Base-by-base conservation (phyloP, 2,329 filamentous ascomycete species). In the Pseudopyricularia javanii region DNA sequence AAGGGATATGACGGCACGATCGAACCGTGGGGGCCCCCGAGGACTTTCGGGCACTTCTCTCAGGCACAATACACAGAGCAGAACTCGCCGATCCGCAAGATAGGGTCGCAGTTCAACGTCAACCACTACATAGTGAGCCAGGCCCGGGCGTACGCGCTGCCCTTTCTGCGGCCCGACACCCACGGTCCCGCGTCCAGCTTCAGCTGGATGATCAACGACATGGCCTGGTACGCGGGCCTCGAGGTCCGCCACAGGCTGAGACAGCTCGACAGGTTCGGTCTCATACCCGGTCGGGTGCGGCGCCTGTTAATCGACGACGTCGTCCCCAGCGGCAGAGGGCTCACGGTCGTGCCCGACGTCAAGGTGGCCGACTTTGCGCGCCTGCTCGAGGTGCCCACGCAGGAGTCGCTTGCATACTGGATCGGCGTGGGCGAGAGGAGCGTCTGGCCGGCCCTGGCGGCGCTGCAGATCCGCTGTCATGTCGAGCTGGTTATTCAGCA, bases 91-190 rank as follows among this genome's bases (percentile, higher is more conserved):
- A 75, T 93, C 1, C 76, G 81, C 52, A 80, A 88, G 37, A 83
- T 93, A 30, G 81, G 85, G 7, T 86, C 91, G 68, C 78, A 91
- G 11, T 93, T 93, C 75, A 94, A 94, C 64, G 88, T 94, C 52
- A 94, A 95, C 64, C 91, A 96, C 71, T 96, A 94, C 69, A 89
- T 97, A 58, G 83, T 97, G 59, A 93, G 87, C 58, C 91, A 96
- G 70, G 90, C 91, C 1, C 79, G 91, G 3, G 91, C 91, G 0
- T 95, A 95, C 66, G 74, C 95, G 15, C 84, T 91, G 28, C 91
- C 91, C 0, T 93, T 95, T 61, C 74, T 94, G 5, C 82, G 85
- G 56, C 86, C 84, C 47, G 87, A 91, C 59, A 82, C 91, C 70
- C 86, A 91, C 66, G 84, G 86, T 4, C 85, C 87, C 0, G 85